Percentiles rank a stretch among this genome's conserved stretches.
phyloP scores from a whole-genome alignment of 345 rosid species.

The Geranium rotundifolium region DNA sequence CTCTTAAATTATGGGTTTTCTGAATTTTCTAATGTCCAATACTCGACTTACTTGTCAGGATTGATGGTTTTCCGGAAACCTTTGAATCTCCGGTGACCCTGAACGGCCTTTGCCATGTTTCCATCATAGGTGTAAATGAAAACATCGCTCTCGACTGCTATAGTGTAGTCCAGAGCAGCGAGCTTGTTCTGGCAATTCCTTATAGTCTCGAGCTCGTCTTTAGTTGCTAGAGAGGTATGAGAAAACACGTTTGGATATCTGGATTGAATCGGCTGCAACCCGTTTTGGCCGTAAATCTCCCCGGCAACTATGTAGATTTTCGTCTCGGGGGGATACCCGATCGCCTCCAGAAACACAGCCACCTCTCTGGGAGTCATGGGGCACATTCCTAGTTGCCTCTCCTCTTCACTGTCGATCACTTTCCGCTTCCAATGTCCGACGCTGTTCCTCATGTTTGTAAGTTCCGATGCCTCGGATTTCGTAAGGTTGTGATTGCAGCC shows the following conservation, averaged over 20 bases:
- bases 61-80: conserved; percentile 60
- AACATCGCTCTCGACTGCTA: conserved; percentile 54
- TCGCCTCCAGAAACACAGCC: conserved; percentile 56
- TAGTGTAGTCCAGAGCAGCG: conserved; percentile 57
- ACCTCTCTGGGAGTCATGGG: conserved; percentile 72
- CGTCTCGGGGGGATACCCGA: conserved; percentile 48
- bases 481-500: conserved; percentile 63
- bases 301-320: conserved; percentile 67
- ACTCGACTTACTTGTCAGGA: conserved; percentile 44
- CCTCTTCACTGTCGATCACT: conserved; percentile 30
- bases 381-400: conserved; percentile 40
- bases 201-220: conserved; percentile 38
- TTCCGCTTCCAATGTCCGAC: conserved; percentile 56
- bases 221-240: conserved; percentile 44
- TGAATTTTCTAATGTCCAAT: too few relatives aligned
- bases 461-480: conserved; percentile 28
- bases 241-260: conserved; percentile 42
- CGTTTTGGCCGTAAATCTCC: conserved; percentile 42
- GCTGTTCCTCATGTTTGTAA: conserved; percentile 29
- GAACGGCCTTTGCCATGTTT: conserved; percentile 74
- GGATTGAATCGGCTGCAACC: conserved; percentile 28
- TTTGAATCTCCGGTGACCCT: conserved; percentile 56
- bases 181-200: conserved; percentile 37
- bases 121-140: conserved; percentile 63
- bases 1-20: too few relatives aligned